Evolutionary conservation across 345 rosid genomes (phyloP), one percentile per base, ranked within the genome.

Genomic region (Rhizophora mangle): DNA sequence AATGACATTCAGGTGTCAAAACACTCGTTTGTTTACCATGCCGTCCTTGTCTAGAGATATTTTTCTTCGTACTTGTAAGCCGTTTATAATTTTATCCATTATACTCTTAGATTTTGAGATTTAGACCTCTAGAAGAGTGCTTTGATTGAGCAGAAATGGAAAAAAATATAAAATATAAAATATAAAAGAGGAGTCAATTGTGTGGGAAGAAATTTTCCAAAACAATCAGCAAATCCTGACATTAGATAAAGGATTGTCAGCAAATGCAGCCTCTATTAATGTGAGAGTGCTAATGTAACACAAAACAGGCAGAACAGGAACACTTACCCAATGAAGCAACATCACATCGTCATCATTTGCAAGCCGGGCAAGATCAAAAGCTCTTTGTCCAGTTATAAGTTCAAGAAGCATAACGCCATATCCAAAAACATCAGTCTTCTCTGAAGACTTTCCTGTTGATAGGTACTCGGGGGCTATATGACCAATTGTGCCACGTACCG

Each of bases 361-460:
- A 69, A 89, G 91, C 72, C 98, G 89, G 81, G 97, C 96, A 76
- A 94, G 94, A 82, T 94, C 96, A 9, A 89, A 89, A 63, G 97
- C 97, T 77, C 90, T 86, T 73, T 91, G 97, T 70, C 98, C 98
- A 22, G 96, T 91, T 62, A 94, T 88, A 64, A 94, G 91, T 76
- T 94, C 98, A 27, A 94, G 97, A 86, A 94, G 98, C 98, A 88
- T 91, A 67, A 91, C 90, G 2, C 97, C 97, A n/a, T 91, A 94
- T 37, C 96, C 97, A 70, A 94, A 94, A 63, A 94, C 98, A 80
- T 94, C 98, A n/a, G 93, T 94, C 82, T 89, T 94, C 85, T 94
- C 98, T 0, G 93, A 84, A 11, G 98, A 89, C 82, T 87, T 86
- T 64, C 97, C 98, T 6, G 96, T 88, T 11, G 96, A 89, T 53